Evolutionary conservation across 495 filamentous ascomycete species (phyloP), one percentile per base, ranked within the genome.

Genomic region (Aspergillus baeticus): DNA sequence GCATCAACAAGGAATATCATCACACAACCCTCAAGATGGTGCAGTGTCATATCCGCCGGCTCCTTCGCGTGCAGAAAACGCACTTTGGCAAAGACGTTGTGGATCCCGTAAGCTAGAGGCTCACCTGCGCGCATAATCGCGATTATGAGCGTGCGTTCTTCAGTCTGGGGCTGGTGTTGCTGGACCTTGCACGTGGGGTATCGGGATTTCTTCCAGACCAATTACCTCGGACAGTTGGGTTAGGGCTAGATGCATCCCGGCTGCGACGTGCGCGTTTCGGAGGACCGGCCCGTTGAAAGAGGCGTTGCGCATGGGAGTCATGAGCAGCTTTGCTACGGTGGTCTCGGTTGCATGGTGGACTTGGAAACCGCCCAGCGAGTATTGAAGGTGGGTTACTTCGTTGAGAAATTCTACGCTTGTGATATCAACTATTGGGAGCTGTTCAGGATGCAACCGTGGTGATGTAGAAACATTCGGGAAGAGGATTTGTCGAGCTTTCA

Each of bases 61-160:
- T 64, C 5, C 1, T 66, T 71, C 3, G 82, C 85, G 60, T 89
- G 84, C 1, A 84, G 33, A 55, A 87, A 84, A 63, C 69, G 77
- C 13, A 84, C 81, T 1, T 63, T 55, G 0, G 80, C 79, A 26
- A 87, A 81, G 20, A 71, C 79, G 2, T 84, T 74, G 59, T 64
- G 84, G 54, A 88, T 75, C 6, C 85, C 85, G 6, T 76, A 69
- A n/a, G 85, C 86, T 81, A 89, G 84, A 11, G 85, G 72, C 63
- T 87, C 84, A 22, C 85, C 85, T 17, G 81, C 85, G 26, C 85
- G 81, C 85, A 88, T 87, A 21, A 88, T 65, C 0, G 83, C 67
- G 11, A 88, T 75, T 39, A 89, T 87, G 14, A 75, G 57, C 4
- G 83, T 87, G 17, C 68, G 55, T 8, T 68, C 6, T 65, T 89